These are phyloP conservation scores for Aureobasidium sp. DNA, from an alignment of 2,329 filamentous ascomycete genomes.

Conservation along the genomic window DNA sequence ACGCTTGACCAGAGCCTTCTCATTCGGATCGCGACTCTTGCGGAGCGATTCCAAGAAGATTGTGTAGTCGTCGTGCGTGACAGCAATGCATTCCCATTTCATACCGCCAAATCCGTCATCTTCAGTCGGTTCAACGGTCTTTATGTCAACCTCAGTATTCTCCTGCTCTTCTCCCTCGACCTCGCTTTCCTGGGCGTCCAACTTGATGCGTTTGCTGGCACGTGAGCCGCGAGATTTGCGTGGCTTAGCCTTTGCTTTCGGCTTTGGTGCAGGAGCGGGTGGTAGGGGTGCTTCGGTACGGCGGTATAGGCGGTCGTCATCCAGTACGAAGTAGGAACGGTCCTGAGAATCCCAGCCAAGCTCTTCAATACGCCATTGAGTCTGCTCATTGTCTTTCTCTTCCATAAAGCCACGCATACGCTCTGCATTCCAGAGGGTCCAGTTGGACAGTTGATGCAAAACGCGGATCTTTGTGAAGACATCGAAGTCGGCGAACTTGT, in stretches of 20 bases:
- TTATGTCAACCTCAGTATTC: conserved; percentile 18
- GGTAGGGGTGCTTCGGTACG: conserved; percentile 65
- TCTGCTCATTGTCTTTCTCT: conserved; percentile 73
- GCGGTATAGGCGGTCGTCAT: conserved; percentile 89
- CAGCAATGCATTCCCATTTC: conserved; percentile 85
- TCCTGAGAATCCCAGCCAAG: conserved; percentile 85
- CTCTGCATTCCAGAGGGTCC: conserved; percentile 81
- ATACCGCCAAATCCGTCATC: conserved; percentile 59
- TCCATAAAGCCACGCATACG: conserved; percentile 79
- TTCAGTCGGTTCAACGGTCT: conserved; percentile 25
- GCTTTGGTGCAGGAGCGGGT: conserved; percentile 44
- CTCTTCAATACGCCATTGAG: conserved; percentile 68
- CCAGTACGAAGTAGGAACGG: conserved; percentile 79
- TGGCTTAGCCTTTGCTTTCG: conserved; percentile 35
- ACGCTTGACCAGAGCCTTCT: conserved; percentile 65
- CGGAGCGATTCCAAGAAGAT: conserved; percentile 61
- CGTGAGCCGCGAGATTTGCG: conserved; percentile 50
- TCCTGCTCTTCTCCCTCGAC: conserved; percentile 32
- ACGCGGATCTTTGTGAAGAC: conserved; percentile 73
- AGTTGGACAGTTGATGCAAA: conserved; percentile 80
- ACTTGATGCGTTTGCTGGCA: conserved; percentile 63
- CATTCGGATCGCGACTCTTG: conserved; percentile 73
- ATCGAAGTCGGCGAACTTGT: conserved; percentile 72
- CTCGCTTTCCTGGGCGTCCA: conserved; percentile 38
- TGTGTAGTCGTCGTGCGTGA: conserved; percentile 70